These are phyloP conservation scores for Podila epigama DNA, from an alignment of 192 early-diverging fungal genomes.

Conservation along the genomic window DNA sequence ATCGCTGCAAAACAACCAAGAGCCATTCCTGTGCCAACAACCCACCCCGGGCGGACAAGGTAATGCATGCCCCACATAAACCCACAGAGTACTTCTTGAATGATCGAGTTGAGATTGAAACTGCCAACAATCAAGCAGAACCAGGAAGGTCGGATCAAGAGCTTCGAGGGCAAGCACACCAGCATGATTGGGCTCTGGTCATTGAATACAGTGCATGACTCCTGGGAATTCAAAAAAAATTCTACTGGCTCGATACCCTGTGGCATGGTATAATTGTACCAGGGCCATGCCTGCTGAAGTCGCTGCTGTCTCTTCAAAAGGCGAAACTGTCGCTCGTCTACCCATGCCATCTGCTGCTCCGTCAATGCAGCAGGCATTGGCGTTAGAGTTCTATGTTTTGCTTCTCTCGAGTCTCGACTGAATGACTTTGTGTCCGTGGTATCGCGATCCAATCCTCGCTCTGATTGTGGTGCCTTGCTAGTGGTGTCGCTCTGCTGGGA, in stretches of 20 bases:
- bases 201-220: not conserved
- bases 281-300: constrained; percentile 35
- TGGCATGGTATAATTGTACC: constrained; percentile 45
- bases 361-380: constrained; percentile 31
- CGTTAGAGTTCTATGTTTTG: not conserved
- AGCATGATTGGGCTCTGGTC: constrained; percentile 1
- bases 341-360: constrained; percentile 36
- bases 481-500: constrained; percentile 29
- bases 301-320: constrained; percentile 10
- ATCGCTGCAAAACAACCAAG: constrained; percentile 44
- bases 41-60: constrained; percentile 43
- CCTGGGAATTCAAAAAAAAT: constrained; percentile 14
- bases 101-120: constrained; percentile 43
- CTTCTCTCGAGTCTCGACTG: not conserved
- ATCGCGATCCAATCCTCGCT: no score
- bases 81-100: constrained; percentile 41
- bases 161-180: not conserved
- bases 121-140: constrained; percentile 34
- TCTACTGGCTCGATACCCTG: constrained; percentile 40
- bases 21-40: constrained; percentile 37
- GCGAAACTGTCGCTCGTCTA: constrained; percentile 5
- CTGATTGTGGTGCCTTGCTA: no score
- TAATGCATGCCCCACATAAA: constrained; percentile 51
- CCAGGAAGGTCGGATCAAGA: constrained; percentile 6
- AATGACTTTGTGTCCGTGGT: no score